These are phyloP conservation scores for Pythium myriotylum DNA, from an alignment of 352 stramenopile genomes.

Conservation along the genomic window DNA sequence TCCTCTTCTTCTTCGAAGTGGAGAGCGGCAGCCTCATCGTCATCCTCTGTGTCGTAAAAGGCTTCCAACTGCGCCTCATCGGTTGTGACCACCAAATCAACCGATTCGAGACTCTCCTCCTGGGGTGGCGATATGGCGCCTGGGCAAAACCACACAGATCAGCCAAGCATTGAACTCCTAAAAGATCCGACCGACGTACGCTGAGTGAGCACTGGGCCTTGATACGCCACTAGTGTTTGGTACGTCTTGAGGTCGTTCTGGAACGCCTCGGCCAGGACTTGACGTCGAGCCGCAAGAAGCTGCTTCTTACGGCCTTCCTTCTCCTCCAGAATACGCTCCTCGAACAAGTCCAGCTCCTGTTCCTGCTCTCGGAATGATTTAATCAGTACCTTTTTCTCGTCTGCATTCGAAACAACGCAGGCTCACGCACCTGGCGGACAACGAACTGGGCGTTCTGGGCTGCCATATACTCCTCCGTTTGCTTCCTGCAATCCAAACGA, in stretches of 20 bases:
- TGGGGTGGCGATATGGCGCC: constrained; percentile 13
- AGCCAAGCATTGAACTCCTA: background rate
- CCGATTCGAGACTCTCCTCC: constrained; percentile 63
- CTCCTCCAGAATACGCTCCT: constrained; percentile 58
- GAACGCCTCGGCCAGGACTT: constrained; percentile 66
- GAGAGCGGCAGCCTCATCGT: constrained; percentile 16
- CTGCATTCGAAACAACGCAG: background rate
- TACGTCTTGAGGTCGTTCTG: constrained; percentile 81
- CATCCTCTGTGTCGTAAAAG: constrained; percentile 73
- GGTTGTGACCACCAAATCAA: constrained; percentile 70
- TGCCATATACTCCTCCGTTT: constrained; percentile 75
- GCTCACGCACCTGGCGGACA: constrained; percentile 35
- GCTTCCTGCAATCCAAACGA: constrained; percentile 28
- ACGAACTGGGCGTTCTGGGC: constrained; percentile 76
- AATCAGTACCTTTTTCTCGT: background rate
- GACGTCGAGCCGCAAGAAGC: constrained; percentile 54
- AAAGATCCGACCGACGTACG: background rate
- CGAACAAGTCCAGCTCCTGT: constrained; percentile 75
- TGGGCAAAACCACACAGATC: background rate
- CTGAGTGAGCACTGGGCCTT: constrained; percentile 32
- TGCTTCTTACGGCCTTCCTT: constrained; percentile 65
- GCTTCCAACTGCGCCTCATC: constrained; percentile 63
- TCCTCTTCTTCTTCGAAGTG: constrained; percentile 37
- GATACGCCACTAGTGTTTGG: constrained; percentile 68
- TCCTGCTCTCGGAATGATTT: constrained; percentile 35